phyloP scores from a whole-genome alignment of 2,329 filamentous ascomycete species.

The Raffaelea albimanens region DNA sequence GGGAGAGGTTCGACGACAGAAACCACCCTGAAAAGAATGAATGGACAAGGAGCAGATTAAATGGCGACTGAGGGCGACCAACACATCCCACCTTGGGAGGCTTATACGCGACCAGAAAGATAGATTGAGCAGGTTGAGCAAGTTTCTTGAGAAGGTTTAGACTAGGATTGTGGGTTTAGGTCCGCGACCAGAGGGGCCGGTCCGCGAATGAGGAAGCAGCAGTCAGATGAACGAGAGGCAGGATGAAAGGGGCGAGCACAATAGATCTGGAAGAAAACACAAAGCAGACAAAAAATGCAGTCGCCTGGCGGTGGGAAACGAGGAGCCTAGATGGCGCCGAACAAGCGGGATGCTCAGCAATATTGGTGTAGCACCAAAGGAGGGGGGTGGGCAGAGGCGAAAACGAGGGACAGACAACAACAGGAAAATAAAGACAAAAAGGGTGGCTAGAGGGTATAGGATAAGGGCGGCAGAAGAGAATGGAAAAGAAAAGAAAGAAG shows the following conservation, averaged over 20 bases:
- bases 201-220: neutral
- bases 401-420: neutral
- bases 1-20: neutral
- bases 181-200: neutral
- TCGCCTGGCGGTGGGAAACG: neutral
- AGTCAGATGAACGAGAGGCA: neutral
- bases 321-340: neutral
- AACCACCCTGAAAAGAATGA: too few relatives aligned
- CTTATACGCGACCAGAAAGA: neutral
- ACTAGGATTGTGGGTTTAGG: neutral
- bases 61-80: neutral
- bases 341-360: slow-evolving; percentile 3
- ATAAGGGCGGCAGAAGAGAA: too few relatives aligned
- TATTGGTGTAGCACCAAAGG: slow-evolving; percentile 1
- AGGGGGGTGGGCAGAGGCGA: neutral
- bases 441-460: too few relatives aligned
- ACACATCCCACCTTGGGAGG: too few relatives aligned
- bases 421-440: neutral
- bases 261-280: neutral
- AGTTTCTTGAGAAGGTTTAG: neutral
- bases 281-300: neutral
- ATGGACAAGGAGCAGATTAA: neutral
- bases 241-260: too few relatives aligned
- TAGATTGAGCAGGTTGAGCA: neutral
- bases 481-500: too few relatives aligned